Evolutionary conservation across 331 rosid genomes (phyloP).

Genomic region (Telfairia occidentalis): DNA sequence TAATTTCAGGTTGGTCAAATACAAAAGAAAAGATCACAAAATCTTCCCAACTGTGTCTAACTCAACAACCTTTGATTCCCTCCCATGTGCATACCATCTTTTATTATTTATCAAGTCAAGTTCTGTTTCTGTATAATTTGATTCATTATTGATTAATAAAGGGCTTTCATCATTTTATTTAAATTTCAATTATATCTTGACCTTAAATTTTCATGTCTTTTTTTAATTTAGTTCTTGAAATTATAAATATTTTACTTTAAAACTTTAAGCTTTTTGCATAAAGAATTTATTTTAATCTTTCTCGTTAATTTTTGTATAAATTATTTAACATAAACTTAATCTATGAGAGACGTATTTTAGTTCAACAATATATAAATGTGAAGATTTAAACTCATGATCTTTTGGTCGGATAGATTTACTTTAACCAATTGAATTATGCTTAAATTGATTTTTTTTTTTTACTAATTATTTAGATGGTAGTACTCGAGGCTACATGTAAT

Average conservation of each 20-base stretch:
- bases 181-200: neutral
- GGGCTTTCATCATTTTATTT: neutral
- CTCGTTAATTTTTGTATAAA: neutral
- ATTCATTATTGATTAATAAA: neutral
- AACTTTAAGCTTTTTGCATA: too few relatives aligned
- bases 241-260: too few relatives aligned
- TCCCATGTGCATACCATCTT: slow-evolving; percentile 42
- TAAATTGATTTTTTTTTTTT: too few relatives aligned
- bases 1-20: slow-evolving; percentile 29
- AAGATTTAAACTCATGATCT: too few relatives aligned
- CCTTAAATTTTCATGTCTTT: neutral
- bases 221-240: too few relatives aligned
- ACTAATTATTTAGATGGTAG: too few relatives aligned
- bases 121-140: neutral
- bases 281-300: neutral
- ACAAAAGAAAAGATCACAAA: slow-evolving; percentile 6
- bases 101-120: neutral
- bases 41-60: slow-evolving; percentile 27
- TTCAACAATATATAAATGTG: too few relatives aligned
- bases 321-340: neutral
- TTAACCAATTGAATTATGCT: too few relatives aligned
- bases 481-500: too few relatives aligned
- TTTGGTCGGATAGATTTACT: too few relatives aligned
- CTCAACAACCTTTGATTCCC: slow-evolving; percentile 36
- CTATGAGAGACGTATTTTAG: too few relatives aligned